Evolutionary conservation across 2,329 filamentous ascomycete species (phyloP).

Genomic region (Calonectria pseudoreteaudii): DNA sequence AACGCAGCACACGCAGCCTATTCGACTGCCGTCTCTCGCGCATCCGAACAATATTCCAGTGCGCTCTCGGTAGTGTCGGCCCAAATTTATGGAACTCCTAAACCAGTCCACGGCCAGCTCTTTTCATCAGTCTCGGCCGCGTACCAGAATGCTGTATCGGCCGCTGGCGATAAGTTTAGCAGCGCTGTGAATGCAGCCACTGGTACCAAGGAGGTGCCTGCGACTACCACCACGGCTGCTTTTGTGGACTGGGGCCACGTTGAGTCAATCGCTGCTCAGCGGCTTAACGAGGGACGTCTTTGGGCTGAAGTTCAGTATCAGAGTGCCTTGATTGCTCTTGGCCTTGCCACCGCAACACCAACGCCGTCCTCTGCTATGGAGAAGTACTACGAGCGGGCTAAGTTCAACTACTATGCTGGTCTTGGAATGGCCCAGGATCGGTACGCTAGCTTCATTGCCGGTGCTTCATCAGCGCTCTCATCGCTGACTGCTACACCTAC

Average conservation of each 20-base stretch:
- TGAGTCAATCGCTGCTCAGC: constrained; percentile 76
- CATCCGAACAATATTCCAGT: constrained; percentile 75
- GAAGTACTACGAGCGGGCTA: constrained; percentile 72
- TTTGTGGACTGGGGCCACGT: constrained; percentile 61
- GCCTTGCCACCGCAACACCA: constrained; percentile 70
- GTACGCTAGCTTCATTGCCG: constrained; percentile 80
- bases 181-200: constrained; percentile 66
- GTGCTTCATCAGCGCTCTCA: constrained; percentile 77
- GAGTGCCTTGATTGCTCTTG: constrained; percentile 73
- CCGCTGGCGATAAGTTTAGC: constrained; percentile 70
- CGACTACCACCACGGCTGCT: constrained; percentile 54
- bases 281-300: constrained; percentile 76
- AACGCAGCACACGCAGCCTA: constrained; percentile 69
- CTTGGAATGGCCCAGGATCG: constrained; percentile 82
- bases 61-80: constrained; percentile 76
- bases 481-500: constrained; percentile 70
- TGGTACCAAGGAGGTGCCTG: constrained; percentile 60
- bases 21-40: constrained; percentile 72
- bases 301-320: constrained; percentile 79
- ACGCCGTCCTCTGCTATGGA: constrained; percentile 61
- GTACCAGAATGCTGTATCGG: constrained; percentile 74
- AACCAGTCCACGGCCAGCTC: constrained; percentile 77
- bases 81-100: constrained; percentile 75
- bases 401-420: constrained; percentile 79
- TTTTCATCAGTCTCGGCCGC: constrained; percentile 75